Evolutionary conservation across 2,329 filamentous ascomycete genomes (phyloP), one percentile per base, ranked within the genome.

Genomic region (Fusarium sp.): DNA sequence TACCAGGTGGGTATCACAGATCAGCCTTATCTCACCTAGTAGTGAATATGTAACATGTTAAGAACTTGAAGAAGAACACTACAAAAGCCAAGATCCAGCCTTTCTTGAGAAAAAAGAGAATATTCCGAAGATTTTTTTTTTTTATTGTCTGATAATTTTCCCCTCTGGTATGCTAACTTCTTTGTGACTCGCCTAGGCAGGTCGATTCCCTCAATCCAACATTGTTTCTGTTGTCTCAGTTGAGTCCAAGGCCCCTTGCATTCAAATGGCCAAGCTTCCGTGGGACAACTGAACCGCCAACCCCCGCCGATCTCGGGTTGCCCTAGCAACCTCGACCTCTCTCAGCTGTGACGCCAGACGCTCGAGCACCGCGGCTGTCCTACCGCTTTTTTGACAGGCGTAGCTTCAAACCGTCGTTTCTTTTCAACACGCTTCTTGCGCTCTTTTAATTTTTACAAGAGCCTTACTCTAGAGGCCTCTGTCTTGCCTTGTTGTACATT

Each of bases 371-470:
- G 48, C 58, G 54, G 72, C 57, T 74, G 72, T 62, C 72, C 72
- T 75, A 75, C 72, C 72, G 66, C 72, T 68, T 67, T 72, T 74
- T 75, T 75, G 73, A 73, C 69, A 73, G 69, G 66, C 66, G 59
- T 62, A 72, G 62, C 61, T 74, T 75, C 71, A 69, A 62, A 58
- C 64, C 65, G 52, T 51, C 62, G 58, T 66, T 59, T 73, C 62
- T 66, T 64, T 62, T 61, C 54, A 66, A 48, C 69, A 66, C 71
- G 72, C 62, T 66, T 70, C 54, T 68, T 63, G 58, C 59, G 54
- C 62, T 68, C 59, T 71, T 61, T 71, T 58, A 34, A 18, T 63
- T 67, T 67, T 60, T 58, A 52, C 36, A 57, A 56, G 48, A 64
- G 55, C 14, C 56, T 69, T 65, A 41, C 63, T 51, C 28, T 66